These are phyloP conservation scores for Amanita rubescens DNA, from an alignment of 768 basidiomycete genomes.

Conservation along the genomic window DNA sequence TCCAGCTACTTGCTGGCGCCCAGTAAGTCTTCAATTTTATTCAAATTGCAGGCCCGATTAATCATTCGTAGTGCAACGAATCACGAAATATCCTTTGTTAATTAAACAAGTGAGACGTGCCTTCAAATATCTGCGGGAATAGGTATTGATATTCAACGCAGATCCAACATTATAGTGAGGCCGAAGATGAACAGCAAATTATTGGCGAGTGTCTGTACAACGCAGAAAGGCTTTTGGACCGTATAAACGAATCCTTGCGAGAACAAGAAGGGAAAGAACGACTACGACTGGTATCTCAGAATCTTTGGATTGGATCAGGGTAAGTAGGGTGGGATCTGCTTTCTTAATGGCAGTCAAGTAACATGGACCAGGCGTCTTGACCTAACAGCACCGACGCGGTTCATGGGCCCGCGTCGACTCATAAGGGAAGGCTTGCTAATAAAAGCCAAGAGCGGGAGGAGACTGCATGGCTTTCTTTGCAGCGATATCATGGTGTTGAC, in stretches of 20 bases:
- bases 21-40: conserved; percentile 41
- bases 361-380: conserved; percentile 56
- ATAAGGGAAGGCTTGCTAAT: conserved; percentile 69
- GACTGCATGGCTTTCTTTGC: conserved; percentile 72
- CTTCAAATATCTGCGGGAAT: neutral
- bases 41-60: neutral
- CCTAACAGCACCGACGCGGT: conserved; percentile 82
- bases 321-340: conserved; percentile 24
- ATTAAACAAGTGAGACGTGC: conserved; percentile 54
- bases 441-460: conserved; percentile 82
- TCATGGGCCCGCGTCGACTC: conserved; percentile 74
- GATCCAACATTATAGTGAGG: conserved; percentile 76
- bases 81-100: conserved; percentile 89
- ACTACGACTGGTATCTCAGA: conserved; percentile 64
- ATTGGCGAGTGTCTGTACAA: conserved; percentile 50
- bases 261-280: conserved; percentile 75
- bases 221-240: conserved; percentile 65
- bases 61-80: conserved; percentile 71
- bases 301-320: conserved; percentile 87
- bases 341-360: neutral
- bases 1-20: conserved; percentile 90
- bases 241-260: conserved; percentile 87
- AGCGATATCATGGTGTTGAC: conserved; percentile 87
- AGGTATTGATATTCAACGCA: conserved; percentile 18
- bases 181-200: conserved; percentile 48